Evolutionary conservation across 139 green algal genomes (phyloP), one percentile per base, ranked within the genome.

Genomic region (Tetradesmus obliquus): DNA sequence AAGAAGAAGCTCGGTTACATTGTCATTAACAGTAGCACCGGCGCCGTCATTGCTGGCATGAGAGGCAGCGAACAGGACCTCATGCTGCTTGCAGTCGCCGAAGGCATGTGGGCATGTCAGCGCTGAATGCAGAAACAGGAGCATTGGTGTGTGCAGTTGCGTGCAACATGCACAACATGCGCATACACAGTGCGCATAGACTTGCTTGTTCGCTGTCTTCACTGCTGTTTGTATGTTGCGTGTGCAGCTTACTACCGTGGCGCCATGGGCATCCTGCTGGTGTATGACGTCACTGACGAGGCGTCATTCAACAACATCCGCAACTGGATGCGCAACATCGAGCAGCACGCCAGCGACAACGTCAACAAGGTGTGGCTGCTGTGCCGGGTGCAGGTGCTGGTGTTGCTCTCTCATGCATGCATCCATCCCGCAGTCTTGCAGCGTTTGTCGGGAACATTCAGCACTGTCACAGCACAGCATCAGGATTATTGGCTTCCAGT

Each of bases 281-380:
- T 99, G 81, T 99, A 99, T 91, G 98, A 99, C 91, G 97, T 99
- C 57, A 98, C 97, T 0, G 98, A 99, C 89, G 97, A 98, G 91
- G 92, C 94, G 22, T 98, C 96, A 24, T 99, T 99, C 94, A 98
- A 98, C 94, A 99, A 99, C 94, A 97, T 99, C 60, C 94, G 97
- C 20, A 99, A 98, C 92, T 99, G 98, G 98, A 99, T 99, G 96
- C 93, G 95, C n/a, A 99, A 99, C 93, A 99, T 99, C 91, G 96
- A 99, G 92, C 95, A 99, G 95, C 97, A 99, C 93, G 98, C 98
- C 17, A 97, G 94, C 17, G 97, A 99, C 83, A 97, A 95, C 62
- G 98, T 99, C n/a, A 98, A 99, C 93, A 99, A 99, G 96, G 96
- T 98, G 53, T 6, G 2, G 9, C 76, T 53, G 24, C 54, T 60